Evolutionary conservation across 352 stramenopile genomes (phyloP), one percentile per base, ranked within the genome.

Genomic region (Pythium scleroteichum): DNA sequence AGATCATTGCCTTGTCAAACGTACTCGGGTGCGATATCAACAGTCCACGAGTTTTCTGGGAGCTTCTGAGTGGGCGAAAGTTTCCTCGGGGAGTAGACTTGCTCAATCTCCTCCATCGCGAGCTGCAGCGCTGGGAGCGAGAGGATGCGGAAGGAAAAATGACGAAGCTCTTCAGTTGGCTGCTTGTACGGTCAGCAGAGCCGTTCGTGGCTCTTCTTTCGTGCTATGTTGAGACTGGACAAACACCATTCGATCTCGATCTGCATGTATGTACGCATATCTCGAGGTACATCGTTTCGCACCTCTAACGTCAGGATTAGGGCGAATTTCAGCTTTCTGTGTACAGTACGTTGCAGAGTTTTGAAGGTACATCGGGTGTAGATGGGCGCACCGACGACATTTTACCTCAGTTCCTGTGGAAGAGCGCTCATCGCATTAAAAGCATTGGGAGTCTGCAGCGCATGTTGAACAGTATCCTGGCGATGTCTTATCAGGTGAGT

Each of bases 161-260:
- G 23, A 52, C 72, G 29, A 32, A 65, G 19, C 33, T 92, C 17
- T 51, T 76, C 9, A 71, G 42, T 20, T 90, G 82, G 82, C 69
- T 92, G 27, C 66, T 92, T 26, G 64, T 84, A 1, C 82, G 81
- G 47, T 62, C 75, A 19, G 73, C 68, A n/a, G 66, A 60, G 16
- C 78, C 82, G 27, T 78, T 87, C n/a, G 44, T 92, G n/a, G 56
- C 56, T 33, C 62, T 72, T 0, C 53, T 92, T 29, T 81, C 82
- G 4, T 67, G 73, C n/a, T 78, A 88, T 32, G 62, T 86, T 9
- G 60, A 72, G 1, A 69, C 55, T 6, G 82, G 82, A 2, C 61
- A 71, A 38, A 73, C 87, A 22, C 53, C 69, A 10, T 56, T 87
- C 38, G 35, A 63, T 17, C 75, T 70, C 24, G 79, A 92, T 62